Conservation (phyloP, 352 stramenopile genomes). For the Phytophthora foliorum region DNA sequence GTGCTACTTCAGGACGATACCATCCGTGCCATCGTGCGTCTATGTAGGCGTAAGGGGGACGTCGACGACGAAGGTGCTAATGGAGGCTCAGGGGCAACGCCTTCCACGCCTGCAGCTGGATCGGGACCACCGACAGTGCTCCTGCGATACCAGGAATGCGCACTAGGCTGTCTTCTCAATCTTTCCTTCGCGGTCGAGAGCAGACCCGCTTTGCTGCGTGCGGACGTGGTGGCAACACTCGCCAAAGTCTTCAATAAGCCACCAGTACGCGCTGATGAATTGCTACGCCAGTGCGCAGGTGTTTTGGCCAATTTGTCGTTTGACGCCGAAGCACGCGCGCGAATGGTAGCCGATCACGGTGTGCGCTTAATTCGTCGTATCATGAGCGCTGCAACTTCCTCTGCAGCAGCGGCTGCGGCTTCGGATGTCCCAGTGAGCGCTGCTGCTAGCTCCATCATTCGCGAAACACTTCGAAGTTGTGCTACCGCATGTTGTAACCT, state of each 20-base stretch:
- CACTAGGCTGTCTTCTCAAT: conserved; percentile 81
- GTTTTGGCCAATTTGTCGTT: conserved; percentile 84
- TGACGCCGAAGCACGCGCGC: conserved; percentile 60
- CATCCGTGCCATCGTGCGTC: conserved; percentile 71
- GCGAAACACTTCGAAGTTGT: conserved; percentile 77
- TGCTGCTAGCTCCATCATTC: conserved; percentile 41
- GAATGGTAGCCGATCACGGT: conserved; percentile 74
- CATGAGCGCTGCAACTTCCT: conserved; percentile 52
- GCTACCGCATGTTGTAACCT: conserved; percentile 84
- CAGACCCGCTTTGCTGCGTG: conserved; percentile 65
- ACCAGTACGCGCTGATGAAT: conserved; percentile 68
- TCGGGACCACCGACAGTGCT: conserved; percentile 48
- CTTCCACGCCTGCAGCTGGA: conserved; percentile 23
- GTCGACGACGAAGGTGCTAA: conserved; percentile 60
- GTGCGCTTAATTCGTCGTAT: conserved; percentile 75
- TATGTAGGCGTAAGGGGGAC: conserved; percentile 71
- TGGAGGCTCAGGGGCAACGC: conserved; percentile 41
- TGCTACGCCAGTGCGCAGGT: conserved; percentile 69
- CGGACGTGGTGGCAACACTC: conserved; percentile 72
- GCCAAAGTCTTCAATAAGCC: conserved; percentile 75
- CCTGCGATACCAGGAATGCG: conserved; percentile 73
- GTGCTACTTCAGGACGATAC: conserved; percentile 81
- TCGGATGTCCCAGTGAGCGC: conserved; percentile 31
- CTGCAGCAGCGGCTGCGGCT: conserved; percentile 22
- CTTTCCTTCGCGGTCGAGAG: conserved; percentile 80